Evolutionary conservation across 495 filamentous ascomycete species (phyloP).

Genomic region (Parmelia sp.): DNA sequence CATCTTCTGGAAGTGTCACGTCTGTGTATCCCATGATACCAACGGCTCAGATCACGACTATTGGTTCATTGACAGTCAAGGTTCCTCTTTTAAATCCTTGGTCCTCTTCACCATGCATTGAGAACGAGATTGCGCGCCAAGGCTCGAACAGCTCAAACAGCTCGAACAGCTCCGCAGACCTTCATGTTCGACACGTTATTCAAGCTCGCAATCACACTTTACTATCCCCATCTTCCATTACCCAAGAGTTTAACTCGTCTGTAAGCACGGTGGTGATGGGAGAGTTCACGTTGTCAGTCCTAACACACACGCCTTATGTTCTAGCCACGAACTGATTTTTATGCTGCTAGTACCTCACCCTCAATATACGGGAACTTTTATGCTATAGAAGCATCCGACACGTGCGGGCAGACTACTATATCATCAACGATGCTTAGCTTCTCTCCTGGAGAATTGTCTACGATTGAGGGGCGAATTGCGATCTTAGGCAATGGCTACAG

Average conservation of each 20-base stretch:
- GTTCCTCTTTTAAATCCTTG: not conserved
- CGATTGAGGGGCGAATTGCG: too few species aligned
- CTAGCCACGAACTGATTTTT: too few species aligned
- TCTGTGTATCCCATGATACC: too few species aligned
- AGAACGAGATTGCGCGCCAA: too few species aligned
- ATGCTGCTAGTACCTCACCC: not conserved
- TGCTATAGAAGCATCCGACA: not conserved
- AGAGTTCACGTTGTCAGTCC: not conserved
- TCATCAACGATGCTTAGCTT: conserved; percentile 10
- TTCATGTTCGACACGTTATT: not conserved
- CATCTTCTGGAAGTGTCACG: not conserved
- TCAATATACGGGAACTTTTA: not conserved
- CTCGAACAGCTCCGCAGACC: too few species aligned
- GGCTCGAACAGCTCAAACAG: too few species aligned
- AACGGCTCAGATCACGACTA: not conserved
- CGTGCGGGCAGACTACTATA: conserved; percentile 2
- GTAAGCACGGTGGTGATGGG: not conserved
- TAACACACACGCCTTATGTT: not conserved
- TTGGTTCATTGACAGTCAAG: not conserved
- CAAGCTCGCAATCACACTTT: not conserved
- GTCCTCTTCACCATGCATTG: too few species aligned
- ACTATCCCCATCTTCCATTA: not conserved
- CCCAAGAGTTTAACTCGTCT: too few species aligned
- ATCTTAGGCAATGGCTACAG: too few species aligned
- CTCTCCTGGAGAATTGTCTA: conserved; percentile 7